Evolutionary conservation across 768 basidiomycete species (phyloP), one percentile per base, ranked within the genome.

Genomic region (Termitomyces sp.): DNA sequence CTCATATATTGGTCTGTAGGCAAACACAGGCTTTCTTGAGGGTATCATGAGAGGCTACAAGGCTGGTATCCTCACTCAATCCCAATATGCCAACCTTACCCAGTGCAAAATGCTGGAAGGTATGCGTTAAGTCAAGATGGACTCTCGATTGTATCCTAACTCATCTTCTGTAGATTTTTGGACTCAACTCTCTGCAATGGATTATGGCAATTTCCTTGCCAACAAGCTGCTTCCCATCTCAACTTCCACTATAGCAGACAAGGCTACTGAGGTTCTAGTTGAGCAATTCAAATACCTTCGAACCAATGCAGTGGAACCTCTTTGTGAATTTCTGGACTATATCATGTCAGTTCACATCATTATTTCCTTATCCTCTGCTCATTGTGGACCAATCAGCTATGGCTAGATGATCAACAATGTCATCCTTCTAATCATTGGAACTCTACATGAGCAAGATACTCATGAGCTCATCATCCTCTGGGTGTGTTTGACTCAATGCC

Each of bases 361-460:
- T 58, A 6, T 35, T 33, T 54, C 38, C 7, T 35, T 50, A 39
- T 49, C 36, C 20, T 48, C 40, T 32, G 56, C 50, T 60, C 44
- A 62, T 40, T 45, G 20, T 59, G 64, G 57, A 71, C 57, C 49
- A 50, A 49, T 38, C 62, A 97, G 95, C 49, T 97, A 97, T 73
- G 94, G 88, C 35, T 99, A 98, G 77, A 99, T 99, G 97, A 98
- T 99, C 71, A 96, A 99, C 85, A 99, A 99, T 73, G 92, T 99
- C 69, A 89, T 99, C 61, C 83, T 99, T 57, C 83, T 99, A 70
- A 99, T 98, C 64, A 96, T 96, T 16, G 97, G 97, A 22, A 98
- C 96, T 0, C 77, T 99, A 38, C 96, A 98, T 69, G 96, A 98
- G 75, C 84, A 97, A 60, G 96, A 98, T 73, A 98, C 96, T 2